phyloP scores from a whole-genome alignment of 129 eudicot genomes.

The Escallonia rubra region DNA sequence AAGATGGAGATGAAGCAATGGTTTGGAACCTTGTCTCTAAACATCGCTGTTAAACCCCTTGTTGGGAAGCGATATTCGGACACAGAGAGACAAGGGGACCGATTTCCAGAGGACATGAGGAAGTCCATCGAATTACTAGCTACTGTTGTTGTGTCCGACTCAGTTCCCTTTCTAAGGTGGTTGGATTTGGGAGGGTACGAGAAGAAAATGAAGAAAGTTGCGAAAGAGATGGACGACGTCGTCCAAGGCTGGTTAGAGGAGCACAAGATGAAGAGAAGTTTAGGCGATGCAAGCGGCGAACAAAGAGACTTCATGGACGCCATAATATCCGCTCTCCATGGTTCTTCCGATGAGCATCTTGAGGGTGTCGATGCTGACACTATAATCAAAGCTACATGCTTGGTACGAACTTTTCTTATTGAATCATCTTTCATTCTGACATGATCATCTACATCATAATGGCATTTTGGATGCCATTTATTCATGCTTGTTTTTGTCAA shows the following conservation, averaged over 20 bases:
- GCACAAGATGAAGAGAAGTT: constrained; percentile 1
- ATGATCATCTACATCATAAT: too few relatives aligned
- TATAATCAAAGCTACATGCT: constrained; percentile 14
- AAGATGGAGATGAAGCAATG: too few relatives aligned
- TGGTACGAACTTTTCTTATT: constrained; percentile 12
- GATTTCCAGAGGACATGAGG: background rate
- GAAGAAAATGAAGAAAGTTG: constrained; percentile 18
- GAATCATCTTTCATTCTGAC: too few relatives aligned
- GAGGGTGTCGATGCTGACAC: constrained; percentile 11
- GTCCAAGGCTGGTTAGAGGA: constrained; percentile 27
- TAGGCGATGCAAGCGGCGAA: background rate
- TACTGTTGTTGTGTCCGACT: constrained; percentile 27
- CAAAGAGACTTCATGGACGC: constrained; percentile 24
- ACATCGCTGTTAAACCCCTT: background rate
- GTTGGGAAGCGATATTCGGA: constrained; percentile 11
- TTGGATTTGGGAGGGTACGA: constrained; percentile 26
- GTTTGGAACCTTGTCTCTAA: constrained; percentile 9
- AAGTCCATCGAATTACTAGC: constrained; percentile 22
- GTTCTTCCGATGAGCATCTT: constrained; percentile 2
- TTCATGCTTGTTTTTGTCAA: too few relatives aligned
- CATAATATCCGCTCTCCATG: constrained; percentile 6
- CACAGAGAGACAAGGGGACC: constrained; percentile 4
- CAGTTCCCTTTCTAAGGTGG: constrained; percentile 17
- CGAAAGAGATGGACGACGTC: constrained; percentile 22
- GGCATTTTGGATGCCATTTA: too few relatives aligned